These are phyloP conservation scores for Zygoascus sp. DNA, from an alignment of 1,139 yeast species.

Conservation along the genomic window DNA sequence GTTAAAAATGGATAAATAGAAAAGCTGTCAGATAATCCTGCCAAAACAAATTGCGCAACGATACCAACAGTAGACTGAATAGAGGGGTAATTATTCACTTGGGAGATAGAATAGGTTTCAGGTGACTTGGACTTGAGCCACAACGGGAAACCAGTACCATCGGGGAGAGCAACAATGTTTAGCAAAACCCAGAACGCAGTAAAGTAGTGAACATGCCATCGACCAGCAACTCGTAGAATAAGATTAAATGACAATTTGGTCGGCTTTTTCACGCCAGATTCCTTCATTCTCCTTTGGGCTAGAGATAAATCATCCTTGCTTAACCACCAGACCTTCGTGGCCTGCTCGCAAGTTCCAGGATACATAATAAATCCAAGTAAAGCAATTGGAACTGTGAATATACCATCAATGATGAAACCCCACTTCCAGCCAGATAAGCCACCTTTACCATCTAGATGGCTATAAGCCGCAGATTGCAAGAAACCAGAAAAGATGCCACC, in stretches of 20 bases:
- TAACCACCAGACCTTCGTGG: slow-evolving; percentile 34
- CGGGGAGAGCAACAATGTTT: slow-evolving; percentile 39
- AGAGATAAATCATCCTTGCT: slow-evolving; percentile 29
- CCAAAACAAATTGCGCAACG: slow-evolving; percentile 36
- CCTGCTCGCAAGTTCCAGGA: slow-evolving; percentile 62
- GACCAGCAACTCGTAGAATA: slow-evolving; percentile 30
- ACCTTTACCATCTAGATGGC: slow-evolving; percentile 39
- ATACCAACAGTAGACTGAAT: slow-evolving; percentile 46
- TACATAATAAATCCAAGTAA: slow-evolving; percentile 55
- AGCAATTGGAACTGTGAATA: slow-evolving; percentile 54
- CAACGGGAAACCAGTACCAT: slow-evolving; percentile 33
- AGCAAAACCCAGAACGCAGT: slow-evolving; percentile 40
- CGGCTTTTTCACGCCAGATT: slow-evolving; percentile 34
- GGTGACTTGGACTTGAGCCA: slow-evolving; percentile 30
- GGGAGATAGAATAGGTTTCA: slow-evolving; percentile 29
- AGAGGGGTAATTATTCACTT: slow-evolving; percentile 46
- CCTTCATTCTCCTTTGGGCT: slow-evolving; percentile 28
- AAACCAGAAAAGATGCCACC: slow-evolving; percentile 41
- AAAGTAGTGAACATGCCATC: slow-evolving; percentile 40
- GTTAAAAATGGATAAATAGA: slow-evolving; percentile 36
- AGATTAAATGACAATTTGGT: slow-evolving; percentile 30
- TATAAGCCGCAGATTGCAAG: slow-evolving; percentile 40
- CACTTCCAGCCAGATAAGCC: slow-evolving; percentile 44
- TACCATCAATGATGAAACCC: slow-evolving; percentile 52
- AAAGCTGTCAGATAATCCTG: slow-evolving; percentile 37